Base-by-base conservation (phyloP, 176 grass and related monocot genomes). In the Eragrostis curvula region DNA sequence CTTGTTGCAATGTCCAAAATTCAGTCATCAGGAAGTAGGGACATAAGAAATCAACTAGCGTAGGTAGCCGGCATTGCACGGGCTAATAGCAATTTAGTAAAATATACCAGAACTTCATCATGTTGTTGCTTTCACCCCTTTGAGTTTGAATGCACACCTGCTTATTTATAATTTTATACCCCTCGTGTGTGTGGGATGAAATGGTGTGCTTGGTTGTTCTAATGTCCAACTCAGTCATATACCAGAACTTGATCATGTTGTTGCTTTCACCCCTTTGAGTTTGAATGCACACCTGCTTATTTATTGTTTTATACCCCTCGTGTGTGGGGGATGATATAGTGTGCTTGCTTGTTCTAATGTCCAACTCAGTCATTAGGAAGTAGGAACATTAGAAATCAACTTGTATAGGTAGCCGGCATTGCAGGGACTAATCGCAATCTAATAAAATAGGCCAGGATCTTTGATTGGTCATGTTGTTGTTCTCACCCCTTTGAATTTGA, bases 161-260 rank as follows among this genome's bases (percentile, higher is more conserved):
- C 25, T 78, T 65, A 52, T 83, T 63, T 82, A 44, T 75, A 42
- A 12, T 27, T 75, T 60, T 15, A 69, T 75, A 71, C 46, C 79
- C 2, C 42, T 77, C 28, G 1, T 45, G 30, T 20, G 25, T 13
- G 43, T 36, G 32, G 32, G 32, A 36, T 36, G 32, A 36, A 36
- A 36, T 36, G 32, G 32, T 36, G 32, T 36, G 32, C 32, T 36
- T 36, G 32, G 3, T 36, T 36, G 32, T 36, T 36, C 32, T 36
- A 36, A 36, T 36, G 32, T 36, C 32, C 32, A 36, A 36, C n/a
- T n/a, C n/a, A n/a, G n/a, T n/a, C n/a, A 53, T 77, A 82, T 8
- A 14, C 32, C 42, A 47, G 18, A 55, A 42, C 23, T 63, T 70
- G 55, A 64, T 87, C 46, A 71, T 57, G 57, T 32, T 78, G 55